phyloP scores from a whole-genome alignment of 2,329 filamentous ascomycete genomes.

The Penicillium thymicola region DNA sequence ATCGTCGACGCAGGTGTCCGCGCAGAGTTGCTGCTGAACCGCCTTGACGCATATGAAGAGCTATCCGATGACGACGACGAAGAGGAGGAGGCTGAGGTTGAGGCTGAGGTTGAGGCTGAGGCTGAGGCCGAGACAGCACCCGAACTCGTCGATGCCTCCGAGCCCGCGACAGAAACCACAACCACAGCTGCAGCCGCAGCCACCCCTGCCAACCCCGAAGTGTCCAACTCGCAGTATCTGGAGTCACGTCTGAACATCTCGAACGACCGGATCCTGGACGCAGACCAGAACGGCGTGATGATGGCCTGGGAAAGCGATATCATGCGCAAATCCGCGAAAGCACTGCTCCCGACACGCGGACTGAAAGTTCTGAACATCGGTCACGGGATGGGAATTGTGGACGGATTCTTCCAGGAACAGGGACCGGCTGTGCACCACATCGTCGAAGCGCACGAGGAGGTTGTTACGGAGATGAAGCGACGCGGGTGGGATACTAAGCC shows the following conservation, averaged over 20 bases:
- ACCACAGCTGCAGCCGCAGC: background rate
- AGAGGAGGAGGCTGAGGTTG: slow-evolving; percentile 23
- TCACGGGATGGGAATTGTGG: slow-evolving; percentile 88
- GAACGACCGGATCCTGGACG: slow-evolving; percentile 67
- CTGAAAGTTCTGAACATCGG: slow-evolving; percentile 79
- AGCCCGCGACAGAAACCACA: slow-evolving; percentile 9
- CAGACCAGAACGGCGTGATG: slow-evolving; percentile 80
- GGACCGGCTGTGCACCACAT: slow-evolving; percentile 73
- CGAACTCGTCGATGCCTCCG: slow-evolving; percentile 24
- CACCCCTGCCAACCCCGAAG: slow-evolving; percentile 33
- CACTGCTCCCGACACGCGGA: slow-evolving; percentile 59
- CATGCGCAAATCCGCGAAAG: slow-evolving; percentile 72
- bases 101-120: slow-evolving; percentile 8
- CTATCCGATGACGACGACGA: slow-evolving; percentile 47
- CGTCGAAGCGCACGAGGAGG: slow-evolving; percentile 77
- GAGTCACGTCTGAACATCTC: slow-evolving; percentile 64
- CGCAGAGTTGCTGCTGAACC: slow-evolving; percentile 79
- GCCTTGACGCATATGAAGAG: slow-evolving; percentile 77
- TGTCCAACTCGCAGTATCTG: slow-evolving; percentile 67
- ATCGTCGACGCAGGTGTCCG: slow-evolving; percentile 88
- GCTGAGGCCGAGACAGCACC: slow-evolving; percentile 15
- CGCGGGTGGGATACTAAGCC: slow-evolving; percentile 66
- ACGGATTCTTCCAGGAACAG: slow-evolving; percentile 68
- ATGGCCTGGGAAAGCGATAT: slow-evolving; percentile 90
- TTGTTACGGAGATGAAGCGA: slow-evolving; percentile 65